Conservation (phyloP, 495 filamentous ascomycete species). For the Aspergillus sclerotioniger region DNA sequence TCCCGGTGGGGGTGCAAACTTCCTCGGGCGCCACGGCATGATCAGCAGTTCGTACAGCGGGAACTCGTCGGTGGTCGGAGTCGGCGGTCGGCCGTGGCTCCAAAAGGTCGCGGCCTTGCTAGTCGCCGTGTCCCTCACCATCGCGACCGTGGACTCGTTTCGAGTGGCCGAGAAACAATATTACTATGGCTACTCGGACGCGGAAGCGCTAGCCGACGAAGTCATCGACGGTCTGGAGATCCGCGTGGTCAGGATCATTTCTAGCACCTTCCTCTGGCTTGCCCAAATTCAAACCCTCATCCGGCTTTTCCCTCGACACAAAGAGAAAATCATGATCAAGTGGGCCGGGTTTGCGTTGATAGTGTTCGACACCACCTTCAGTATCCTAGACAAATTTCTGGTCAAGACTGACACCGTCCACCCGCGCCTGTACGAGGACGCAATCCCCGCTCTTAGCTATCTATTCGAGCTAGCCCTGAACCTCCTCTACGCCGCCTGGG, state of each 20-base stretch:
- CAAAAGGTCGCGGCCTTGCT: conserved; percentile 91
- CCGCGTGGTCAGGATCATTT: conserved; percentile 84
- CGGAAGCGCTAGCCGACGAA: conserved; percentile 62
- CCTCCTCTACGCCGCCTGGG: conserved; percentile 90
- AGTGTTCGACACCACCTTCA: conserved; percentile 83
- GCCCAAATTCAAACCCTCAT: conserved; percentile 97
- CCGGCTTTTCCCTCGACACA: conserved; percentile 89
- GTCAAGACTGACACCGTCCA: conserved; percentile 54
- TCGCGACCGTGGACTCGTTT: conserved; percentile 89
- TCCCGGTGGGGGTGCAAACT: conserved; percentile 60
- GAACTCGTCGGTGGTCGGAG: conserved; percentile 69
- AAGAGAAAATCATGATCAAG: conserved; percentile 97
- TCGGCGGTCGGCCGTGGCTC: conserved; percentile 92
- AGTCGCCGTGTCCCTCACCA: conserved; percentile 87
- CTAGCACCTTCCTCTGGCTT: conserved; percentile 93
- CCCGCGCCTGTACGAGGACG: conserved; percentile 76
- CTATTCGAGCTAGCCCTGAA: conserved; percentile 88
- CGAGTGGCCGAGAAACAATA: conserved; percentile 78
- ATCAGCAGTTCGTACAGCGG: conserved; percentile 71
- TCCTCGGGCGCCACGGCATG: conserved; percentile 79
- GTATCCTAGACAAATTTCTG: conserved; percentile 82
- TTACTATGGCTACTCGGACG: conserved; percentile 67
- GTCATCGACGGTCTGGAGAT: conserved; percentile 83
- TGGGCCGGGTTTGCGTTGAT: conserved; percentile 96
- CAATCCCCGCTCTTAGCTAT: conserved; percentile 89